Evolutionary conservation across 352 stramenopile genomes (phyloP), one percentile per base, ranked within the genome.

Genomic region (Phytopythium montanum): DNA sequence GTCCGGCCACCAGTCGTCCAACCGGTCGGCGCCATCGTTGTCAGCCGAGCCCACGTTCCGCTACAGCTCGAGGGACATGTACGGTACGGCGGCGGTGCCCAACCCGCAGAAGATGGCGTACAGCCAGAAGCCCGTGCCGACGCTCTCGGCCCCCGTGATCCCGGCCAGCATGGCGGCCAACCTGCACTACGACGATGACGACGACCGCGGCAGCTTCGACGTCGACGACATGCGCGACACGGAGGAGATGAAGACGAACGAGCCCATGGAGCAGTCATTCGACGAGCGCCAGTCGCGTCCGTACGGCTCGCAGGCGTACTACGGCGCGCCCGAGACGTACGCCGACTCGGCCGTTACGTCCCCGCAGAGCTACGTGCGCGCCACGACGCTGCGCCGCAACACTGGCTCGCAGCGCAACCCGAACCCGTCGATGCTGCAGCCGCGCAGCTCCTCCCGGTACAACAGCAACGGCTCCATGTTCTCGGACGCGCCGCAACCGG

Each of bases 151-250:
- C 23, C 76, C 74, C 8, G 68, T 82, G 31, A 56, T 84, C 10
- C 76, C 74, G 49, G 58, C 58, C 19, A 53, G 65, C 13, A 56
- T 56, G 21, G 64, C 54, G 21, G 56, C 64, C 8, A 69, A 60
- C 28, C 70, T 72, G 18, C 59, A 79, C 7, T 62, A 79, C 2
- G 65, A 79, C 28, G 68, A 81, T 33, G 65, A 79, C 2, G 60
- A 69, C 16, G 68, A 75, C 12, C 85, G 85, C 45, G 86, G 81
- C 10, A 94, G 85, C 65, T 94, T 93, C 64, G 83, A 94, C 62
- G 83, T 94, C 50, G 82, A 92, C 45, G 79, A 92, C 66, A 85
- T 90, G 72, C 82, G 82, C 26, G 73, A 84, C 64, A 81, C 78
- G 2, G 74, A 81, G 34, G 63, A 76, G 56, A 75, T 75, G 57